Evolutionary conservation across 1,139 yeast species (phyloP).

Genomic region (Nakaseomyces nivariensis): DNA sequence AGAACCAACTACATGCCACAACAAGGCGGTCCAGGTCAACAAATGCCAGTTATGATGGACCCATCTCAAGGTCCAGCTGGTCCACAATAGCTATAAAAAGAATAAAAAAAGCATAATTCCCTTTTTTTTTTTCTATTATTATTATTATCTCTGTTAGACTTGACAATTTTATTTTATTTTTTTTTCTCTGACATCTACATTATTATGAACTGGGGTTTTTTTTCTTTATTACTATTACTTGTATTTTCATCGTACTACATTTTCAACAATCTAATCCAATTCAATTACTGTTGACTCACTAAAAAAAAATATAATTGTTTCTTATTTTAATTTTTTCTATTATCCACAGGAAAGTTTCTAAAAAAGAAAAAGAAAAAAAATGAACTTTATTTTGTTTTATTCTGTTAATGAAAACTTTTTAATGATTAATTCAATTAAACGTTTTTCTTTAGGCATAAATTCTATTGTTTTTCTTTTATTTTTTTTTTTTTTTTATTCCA

Average conservation of each 20-base stretch:
- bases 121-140: not conserved
- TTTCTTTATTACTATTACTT: not conserved
- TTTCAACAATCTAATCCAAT: not conserved
- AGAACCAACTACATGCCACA: slow-evolving; percentile 35
- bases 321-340: not conserved
- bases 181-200: not conserved
- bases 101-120: not conserved
- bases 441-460: not conserved
- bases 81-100: not conserved
- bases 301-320: not conserved
- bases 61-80: slow-evolving; percentile 3
- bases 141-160: not conserved
- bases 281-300: not conserved
- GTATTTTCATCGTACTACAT: not conserved
- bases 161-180: not conserved
- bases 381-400: not conserved
- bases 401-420: not conserved
- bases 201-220: not conserved
- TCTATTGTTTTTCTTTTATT: not conserved
- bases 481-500: not conserved
- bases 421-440: not conserved
- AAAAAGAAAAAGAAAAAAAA: not conserved
- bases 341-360: not conserved
- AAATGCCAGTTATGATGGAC: slow-evolving; percentile 5
- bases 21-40: slow-evolving; percentile 9